A percentile compares a stretch with the other conserved stretches of the same genome.
Conservation (phyloP, 1,284 basidiomycete genomes). For the Naganishia albida region DNA sequence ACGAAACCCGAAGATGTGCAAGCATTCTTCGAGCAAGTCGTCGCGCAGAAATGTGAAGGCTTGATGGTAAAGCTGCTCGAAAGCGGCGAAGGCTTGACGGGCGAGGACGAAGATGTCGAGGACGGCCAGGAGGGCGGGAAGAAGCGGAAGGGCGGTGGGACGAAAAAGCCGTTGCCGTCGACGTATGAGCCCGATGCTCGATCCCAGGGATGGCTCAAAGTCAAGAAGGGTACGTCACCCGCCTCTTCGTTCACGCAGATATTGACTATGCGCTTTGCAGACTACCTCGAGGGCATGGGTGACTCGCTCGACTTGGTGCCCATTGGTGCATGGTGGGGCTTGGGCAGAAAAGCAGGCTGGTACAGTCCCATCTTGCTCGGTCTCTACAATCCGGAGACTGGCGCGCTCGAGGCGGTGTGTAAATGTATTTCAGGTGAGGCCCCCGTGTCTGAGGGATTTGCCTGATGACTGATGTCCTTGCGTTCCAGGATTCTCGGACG, state of each 20-base stretch:
- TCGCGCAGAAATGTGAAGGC: constrained; percentile 83
- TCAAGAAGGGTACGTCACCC: constrained; percentile 64
- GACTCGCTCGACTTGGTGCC: constrained; percentile 65
- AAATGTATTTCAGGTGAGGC: constrained; percentile 61
- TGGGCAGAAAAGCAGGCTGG: constrained; percentile 88
- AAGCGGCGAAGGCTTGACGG: constrained; percentile 48
- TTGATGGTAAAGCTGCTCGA: constrained; percentile 84
- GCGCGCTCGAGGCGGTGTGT: constrained; percentile 74
- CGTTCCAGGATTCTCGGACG: constrained; percentile 75
- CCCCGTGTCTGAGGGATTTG: constrained; percentile 60
- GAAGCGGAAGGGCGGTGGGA: constrained; percentile 40
- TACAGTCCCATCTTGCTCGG: constrained; percentile 90
- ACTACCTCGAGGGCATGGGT: constrained; percentile 56
- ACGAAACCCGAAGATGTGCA: constrained; percentile 64
- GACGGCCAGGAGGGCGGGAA: constrained; percentile 39
- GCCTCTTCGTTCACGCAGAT: constrained; percentile 43
- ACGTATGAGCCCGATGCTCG: constrained; percentile 80
- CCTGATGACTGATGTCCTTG: neutral
- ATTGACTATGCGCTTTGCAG: constrained; percentile 45
- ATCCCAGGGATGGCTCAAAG: constrained; percentile 70
- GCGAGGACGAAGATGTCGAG: constrained; percentile 45
- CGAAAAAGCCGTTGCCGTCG: constrained; percentile 73
- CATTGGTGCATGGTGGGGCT: constrained; percentile 85
- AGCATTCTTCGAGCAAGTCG: constrained; percentile 75
- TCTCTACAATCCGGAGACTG: constrained; percentile 70